Conservation (phyloP, 1,139 yeast genomes). For the Oligophagozyma castellii region DNA sequence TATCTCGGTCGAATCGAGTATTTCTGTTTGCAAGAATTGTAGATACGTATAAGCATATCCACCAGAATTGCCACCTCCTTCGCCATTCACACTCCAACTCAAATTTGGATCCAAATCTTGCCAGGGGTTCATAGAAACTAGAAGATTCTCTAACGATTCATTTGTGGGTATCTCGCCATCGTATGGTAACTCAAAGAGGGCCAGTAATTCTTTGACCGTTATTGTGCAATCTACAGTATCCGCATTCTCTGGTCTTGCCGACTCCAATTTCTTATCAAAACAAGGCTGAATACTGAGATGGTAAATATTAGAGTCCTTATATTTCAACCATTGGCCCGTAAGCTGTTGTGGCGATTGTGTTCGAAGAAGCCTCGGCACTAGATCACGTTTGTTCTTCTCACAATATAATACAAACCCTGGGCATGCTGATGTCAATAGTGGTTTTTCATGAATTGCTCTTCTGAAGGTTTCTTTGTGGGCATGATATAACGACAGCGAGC, state of each 20-base stretch:
- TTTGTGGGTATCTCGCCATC: conserved; percentile 11
- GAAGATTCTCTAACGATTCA: conserved; percentile 3
- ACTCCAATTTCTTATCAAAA: conserved; percentile 90
- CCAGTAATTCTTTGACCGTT: conserved; percentile 77
- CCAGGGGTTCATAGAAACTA: conserved; percentile 9
- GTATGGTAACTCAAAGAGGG: conserved; percentile 44
- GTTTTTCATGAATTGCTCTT: conserved; percentile 6
- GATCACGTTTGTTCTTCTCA: conserved; percentile 85
- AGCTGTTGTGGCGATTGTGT: conserved; percentile 90
- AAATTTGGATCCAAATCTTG: conserved; percentile 23
- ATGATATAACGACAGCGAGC: conserved; percentile 38
- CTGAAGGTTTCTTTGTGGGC: conserved; percentile 36
- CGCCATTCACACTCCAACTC: conserved; percentile 45
- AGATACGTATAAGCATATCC: conserved; percentile 48
- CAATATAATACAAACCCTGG: conserved; percentile 98
- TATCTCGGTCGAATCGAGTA: conserved; percentile 7
- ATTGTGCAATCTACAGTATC: conserved; percentile 85
- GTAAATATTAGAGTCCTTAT: conserved; percentile 41
- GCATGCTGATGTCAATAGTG: conserved; percentile 50
- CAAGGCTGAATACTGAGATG: conserved; percentile 92
- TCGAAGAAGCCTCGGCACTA: conserved; percentile 46
- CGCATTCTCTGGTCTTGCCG: conserved; percentile 63
- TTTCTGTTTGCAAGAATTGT: not conserved
- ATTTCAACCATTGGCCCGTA: conserved; percentile 65
- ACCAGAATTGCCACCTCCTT: conserved; percentile 76